A percentile compares a stretch with the other conserved stretches of the same genome.
Conservation (phyloP, 139 green algal species). For the Coccomyxa sp. region DNA sequence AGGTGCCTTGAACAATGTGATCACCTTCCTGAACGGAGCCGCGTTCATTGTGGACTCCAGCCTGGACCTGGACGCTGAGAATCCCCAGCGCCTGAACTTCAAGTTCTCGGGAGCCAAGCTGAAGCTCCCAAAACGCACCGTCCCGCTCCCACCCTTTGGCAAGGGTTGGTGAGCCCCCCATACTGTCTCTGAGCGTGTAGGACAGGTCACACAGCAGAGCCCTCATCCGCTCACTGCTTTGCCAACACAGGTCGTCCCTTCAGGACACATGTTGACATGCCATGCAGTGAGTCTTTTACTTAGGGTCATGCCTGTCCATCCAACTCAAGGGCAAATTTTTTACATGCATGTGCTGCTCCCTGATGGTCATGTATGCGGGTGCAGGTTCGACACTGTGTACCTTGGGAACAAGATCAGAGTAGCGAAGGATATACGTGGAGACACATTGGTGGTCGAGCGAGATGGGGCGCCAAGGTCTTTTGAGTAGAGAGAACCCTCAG, state of each 20-base stretch:
- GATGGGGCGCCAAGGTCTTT: slow-evolving; percentile 60
- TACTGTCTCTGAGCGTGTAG: not conserved
- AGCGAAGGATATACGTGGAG: slow-evolving; percentile 69
- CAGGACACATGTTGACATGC: no score
- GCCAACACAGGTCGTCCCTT: not conserved
- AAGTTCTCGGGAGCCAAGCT: slow-evolving; percentile 61
- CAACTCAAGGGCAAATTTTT: not conserved
- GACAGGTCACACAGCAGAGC: no score
- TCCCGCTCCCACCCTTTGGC: slow-evolving; percentile 72
- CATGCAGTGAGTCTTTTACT: not conserved
- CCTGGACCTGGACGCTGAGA: slow-evolving; percentile 31
- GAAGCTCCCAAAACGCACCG: slow-evolving; percentile 33
- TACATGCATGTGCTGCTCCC: not conserved
- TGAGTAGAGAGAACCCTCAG: slow-evolving; percentile 3
- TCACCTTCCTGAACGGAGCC: slow-evolving; percentile 71
- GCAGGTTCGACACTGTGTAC: slow-evolving; percentile 87
- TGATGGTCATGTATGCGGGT: not conserved
- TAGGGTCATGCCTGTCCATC: not conserved
- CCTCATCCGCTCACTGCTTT: no score
- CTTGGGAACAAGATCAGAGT: slow-evolving; percentile 64
- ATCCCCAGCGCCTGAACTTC: slow-evolving; percentile 65
- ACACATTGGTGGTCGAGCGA: slow-evolving; percentile 63
- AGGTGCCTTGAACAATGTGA: slow-evolving; percentile 76
- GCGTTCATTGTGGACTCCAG: slow-evolving; percentile 75
- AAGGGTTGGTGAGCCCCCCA: slow-evolving; percentile 56